Percentiles rank a stretch among this genome's conserved stretches.
Evolutionary conservation across 1,139 yeast species (phyloP).

Genomic region (Suhomyces bokatorum): DNA sequence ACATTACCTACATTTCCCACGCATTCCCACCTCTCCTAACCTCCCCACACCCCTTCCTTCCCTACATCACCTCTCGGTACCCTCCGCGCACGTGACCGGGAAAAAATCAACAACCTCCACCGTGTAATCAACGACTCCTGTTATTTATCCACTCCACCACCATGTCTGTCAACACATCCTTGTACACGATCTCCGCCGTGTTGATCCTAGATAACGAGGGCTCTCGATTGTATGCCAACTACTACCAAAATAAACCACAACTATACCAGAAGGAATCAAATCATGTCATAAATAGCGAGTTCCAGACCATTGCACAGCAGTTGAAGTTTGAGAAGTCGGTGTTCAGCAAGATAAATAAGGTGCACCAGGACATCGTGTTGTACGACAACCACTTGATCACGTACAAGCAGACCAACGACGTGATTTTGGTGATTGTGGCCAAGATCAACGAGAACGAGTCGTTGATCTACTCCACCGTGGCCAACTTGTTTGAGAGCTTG

Average conservation of each 20-base stretch:
- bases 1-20: neutral
- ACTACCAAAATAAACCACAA: constrained; percentile 54
- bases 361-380: constrained; percentile 76
- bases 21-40: neutral
- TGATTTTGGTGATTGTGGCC: constrained; percentile 71
- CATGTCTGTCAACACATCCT: constrained; percentile 62
- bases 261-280: constrained; percentile 11
- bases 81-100: constrained; percentile 3
- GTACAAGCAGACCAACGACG: constrained; percentile 82
- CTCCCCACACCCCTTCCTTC: neutral
- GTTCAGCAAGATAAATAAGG: constrained; percentile 74
- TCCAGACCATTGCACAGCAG: constrained; percentile 59
- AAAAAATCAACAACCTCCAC: constrained; percentile 10
- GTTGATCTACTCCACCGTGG: constrained; percentile 72
- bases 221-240: constrained; percentile 78
- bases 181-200: constrained; percentile 77
- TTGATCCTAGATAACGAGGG: constrained; percentile 83
- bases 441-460: constrained; percentile 82
- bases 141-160: neutral
- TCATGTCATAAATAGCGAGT: constrained; percentile 14
- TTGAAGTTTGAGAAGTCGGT: constrained; percentile 71
- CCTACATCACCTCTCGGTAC: neutral
- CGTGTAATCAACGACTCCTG: constrained; percentile 8
- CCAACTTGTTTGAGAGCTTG: constrained; percentile 78
- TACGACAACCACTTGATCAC: constrained; percentile 77